These are phyloP conservation scores for Alternaria novae-zelandiae DNA, from an alignment of 2,329 filamentous ascomycete species.

Conservation along the genomic window DNA sequence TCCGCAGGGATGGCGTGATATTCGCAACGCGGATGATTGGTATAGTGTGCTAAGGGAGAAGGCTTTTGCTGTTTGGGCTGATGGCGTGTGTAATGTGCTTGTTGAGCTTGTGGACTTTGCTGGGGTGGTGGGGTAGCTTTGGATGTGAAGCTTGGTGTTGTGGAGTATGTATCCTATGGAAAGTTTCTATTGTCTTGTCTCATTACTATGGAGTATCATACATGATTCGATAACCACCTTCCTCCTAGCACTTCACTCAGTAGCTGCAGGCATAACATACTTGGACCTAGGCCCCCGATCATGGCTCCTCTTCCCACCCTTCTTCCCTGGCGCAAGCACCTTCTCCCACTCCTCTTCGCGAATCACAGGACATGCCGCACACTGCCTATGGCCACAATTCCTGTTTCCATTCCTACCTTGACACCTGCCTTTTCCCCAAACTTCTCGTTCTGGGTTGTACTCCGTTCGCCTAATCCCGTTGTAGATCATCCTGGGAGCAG, in stretches of 20 bases:
- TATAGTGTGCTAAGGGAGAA: slow-evolving; percentile 32
- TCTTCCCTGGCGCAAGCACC: rapidly evolving
- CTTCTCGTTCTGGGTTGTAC: too few relatives aligned
- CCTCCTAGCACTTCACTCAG: background rate
- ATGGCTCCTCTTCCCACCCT: background rate
- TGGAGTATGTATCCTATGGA: background rate
- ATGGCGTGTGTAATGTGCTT: slow-evolving; percentile 40
- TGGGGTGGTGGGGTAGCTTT: background rate
- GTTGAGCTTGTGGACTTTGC: slow-evolving; percentile 29
- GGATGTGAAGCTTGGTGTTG: background rate
- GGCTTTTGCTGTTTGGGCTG: slow-evolving; percentile 39
- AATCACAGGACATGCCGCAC: background rate
- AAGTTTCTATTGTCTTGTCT: too few relatives aligned
- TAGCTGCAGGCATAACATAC: background rate
- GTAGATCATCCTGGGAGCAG: too few relatives aligned
- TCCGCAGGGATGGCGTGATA: slow-evolving; percentile 26
- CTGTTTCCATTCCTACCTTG: too few relatives aligned
- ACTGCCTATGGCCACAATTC: background rate
- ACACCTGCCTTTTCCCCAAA: too few relatives aligned
- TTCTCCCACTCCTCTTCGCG: background rate
- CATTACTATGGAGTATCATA: background rate
- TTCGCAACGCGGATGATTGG: slow-evolving; percentile 35
- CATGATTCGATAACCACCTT: background rate
- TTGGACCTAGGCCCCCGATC: background rate
- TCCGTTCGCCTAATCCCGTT: too few relatives aligned